Evolutionary conservation across 805 yeast species (phyloP).

Genomic region (Suhomyces prunicola): DNA sequence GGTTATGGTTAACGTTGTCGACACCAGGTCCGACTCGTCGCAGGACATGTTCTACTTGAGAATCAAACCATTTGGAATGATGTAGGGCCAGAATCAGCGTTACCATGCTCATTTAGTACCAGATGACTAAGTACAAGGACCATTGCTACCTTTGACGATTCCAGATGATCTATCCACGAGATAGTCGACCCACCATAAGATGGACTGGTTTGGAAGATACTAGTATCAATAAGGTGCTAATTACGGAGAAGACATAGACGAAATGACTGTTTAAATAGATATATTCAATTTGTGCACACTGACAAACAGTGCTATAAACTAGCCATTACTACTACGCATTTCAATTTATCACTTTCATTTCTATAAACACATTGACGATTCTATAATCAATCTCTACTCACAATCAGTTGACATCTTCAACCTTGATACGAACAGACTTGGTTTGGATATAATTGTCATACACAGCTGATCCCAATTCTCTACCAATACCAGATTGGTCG

Average conservation of each 20-base stretch:
- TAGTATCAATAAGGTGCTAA: no score
- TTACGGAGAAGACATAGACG: no score
- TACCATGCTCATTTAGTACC: no score
- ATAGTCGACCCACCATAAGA: no score
- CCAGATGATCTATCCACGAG: neutral
- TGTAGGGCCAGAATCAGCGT: neutral
- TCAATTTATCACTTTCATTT: neutral
- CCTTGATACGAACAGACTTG: conserved; percentile 30
- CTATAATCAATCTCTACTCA: no score
- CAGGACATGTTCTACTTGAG: conserved; percentile 2
- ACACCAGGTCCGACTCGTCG: conserved; percentile 4
- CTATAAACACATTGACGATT: no score
- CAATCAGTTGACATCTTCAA: conserved; percentile 6
- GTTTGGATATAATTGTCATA: conserved; percentile 29
- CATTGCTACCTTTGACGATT: neutral
- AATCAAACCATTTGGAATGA: conserved; percentile 1
- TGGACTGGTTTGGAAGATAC: no score
- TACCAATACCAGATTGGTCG: conserved; percentile 37
- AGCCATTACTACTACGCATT: neutral
- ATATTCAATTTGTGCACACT: no score
- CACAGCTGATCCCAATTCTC: conserved; percentile 33
- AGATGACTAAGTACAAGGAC: no score
- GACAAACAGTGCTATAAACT: no score
- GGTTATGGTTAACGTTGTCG: conserved; percentile 9
- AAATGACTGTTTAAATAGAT: no score